Base-by-base conservation (phyloP, 768 basidiomycete species). In the Rhizopogon sp. region DNA sequence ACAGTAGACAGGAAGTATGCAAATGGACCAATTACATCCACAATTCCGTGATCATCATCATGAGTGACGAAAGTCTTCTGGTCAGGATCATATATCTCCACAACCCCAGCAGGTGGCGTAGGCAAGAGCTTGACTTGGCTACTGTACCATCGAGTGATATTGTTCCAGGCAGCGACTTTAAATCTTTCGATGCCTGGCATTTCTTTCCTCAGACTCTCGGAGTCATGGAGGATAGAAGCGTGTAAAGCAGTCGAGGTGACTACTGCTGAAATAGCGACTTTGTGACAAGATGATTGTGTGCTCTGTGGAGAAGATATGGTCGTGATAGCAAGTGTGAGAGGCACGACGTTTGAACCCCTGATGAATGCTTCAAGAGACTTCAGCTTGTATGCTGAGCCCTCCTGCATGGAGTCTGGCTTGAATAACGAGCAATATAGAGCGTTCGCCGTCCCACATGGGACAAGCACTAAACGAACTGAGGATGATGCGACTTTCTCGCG, bases 381-480 rank as follows among this genome's bases (percentile, higher is more conserved):
- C 35, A 89, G 72, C 54, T 74, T 78, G 68, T 82, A 80, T 13
- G 68, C 56, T 8, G 65, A 43, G 22, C 70, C 54, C 14, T 69
- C 54, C 50, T 56, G 62, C 14, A 60, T 59, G 8, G 64, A 31
- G 17, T 56, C 44, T 0, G 82, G 79, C 0, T 84, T 84, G 68
- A 88, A 95, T 29, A 93, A 70, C 6, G 90, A 85, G 6, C 82
- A 77, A 69, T 88, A 94, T 35, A 97, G 76, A 0, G 96, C 96
- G 67, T 98, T 98, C 42, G 93, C 94, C n/a, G 93, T 96, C 25
- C 93, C 93, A 49, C 81, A 80, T 4, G 93, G 92, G 43, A 90
- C 72, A 45, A 80, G 78, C 16, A 74, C 82, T 57, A 86, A 73
- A 35, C 63, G 64, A 53, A 85, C 37, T 60, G 61, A 25, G 60